Evolutionary conservation across 208 protist species (phyloP), one percentile per base, ranked within the genome.

Genomic region (Acanthamoeba sp.): DNA sequence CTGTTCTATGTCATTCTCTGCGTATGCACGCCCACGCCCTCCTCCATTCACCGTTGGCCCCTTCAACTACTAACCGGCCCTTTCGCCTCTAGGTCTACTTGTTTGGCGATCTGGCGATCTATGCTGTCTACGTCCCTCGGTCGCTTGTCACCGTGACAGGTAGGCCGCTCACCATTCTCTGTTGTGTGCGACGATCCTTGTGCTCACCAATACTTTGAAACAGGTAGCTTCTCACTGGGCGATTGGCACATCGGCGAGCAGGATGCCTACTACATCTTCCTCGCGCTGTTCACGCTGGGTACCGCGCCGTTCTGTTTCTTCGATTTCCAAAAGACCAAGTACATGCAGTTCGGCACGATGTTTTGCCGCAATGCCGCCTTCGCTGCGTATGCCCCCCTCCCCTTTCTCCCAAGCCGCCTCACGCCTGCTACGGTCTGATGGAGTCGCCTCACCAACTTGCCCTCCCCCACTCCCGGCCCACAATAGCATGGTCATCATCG

Each of bases 291-390:
- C 62, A 71, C 57, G 32, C 42, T 66, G 6, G 48, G 93, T 24
- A 89, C 95, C 1, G 95, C 38, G 24, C 93, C 94, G 1, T 91
- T 97, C 36, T 94, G 88, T 29, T 95, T 96, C n/a, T 96, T 97
- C 64, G 95, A 97, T 55, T 96, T 97, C 45, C 96, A 97, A 78
- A 97, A 96, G 38, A 96, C 96, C 29, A 97, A 97, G 91, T 96
- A 95, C 69, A 91, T 97, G 32, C 96, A 97, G 92, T 78, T 95
- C 18, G 9, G 16, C 29, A 97, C 96, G 18, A 62, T 97, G 22
- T 27, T 73, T 4, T 96, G 91, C 22, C 66, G 96, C 62, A 97
- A 97, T 52, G 14, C 95, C 45, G 96, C 96, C 27, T 96, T 97
- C 52, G 89, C 94, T 29, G 34, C 90, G 45, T 93, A n/a, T 50